These are phyloP conservation scores for Lippia alba DNA, from an alignment of 305 asterid genomes.

Conservation along the genomic window DNA sequence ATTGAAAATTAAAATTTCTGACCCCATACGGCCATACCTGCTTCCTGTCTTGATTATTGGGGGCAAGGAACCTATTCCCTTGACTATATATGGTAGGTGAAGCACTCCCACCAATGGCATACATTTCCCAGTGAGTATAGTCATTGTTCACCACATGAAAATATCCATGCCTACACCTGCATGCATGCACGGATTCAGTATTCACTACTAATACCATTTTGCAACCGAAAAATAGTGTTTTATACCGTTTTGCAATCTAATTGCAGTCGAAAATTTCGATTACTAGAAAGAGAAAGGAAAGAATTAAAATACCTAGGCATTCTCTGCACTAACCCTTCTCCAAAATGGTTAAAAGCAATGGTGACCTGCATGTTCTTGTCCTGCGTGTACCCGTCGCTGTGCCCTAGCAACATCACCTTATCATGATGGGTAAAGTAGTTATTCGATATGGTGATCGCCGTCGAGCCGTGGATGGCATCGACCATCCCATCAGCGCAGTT, in stretches of 20 bases:
- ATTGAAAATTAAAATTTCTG: neutral
- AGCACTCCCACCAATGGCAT: slow-evolving; percentile 89
- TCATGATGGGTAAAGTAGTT: slow-evolving; percentile 80
- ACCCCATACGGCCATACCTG: slow-evolving; percentile 46
- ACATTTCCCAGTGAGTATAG: slow-evolving; percentile 86
- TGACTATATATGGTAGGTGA: slow-evolving; percentile 80
- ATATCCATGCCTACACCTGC: slow-evolving; percentile 88
- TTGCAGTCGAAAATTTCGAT: neutral
- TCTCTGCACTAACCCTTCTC: slow-evolving; percentile 86
- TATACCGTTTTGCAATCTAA: too few relatives aligned
- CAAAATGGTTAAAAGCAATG: slow-evolving; percentile 81
- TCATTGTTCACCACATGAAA: slow-evolving; percentile 89
- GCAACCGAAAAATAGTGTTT: too few relatives aligned
- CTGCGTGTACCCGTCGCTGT: slow-evolving; percentile 55
- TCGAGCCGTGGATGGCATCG: slow-evolving; percentile 85
- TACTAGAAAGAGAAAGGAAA: neutral
- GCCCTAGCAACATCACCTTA: slow-evolving; percentile 85
- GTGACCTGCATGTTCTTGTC: slow-evolving; percentile 81
- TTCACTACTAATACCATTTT: too few relatives aligned
- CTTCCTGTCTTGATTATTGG: slow-evolving; percentile 47
- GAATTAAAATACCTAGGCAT: slow-evolving; percentile 65
- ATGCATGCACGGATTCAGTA: too few relatives aligned
- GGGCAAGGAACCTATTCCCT: slow-evolving; percentile 84
- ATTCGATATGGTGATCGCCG: slow-evolving; percentile 76
- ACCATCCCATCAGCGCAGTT: slow-evolving; percentile 75